Base-by-base conservation (phyloP, 2,329 filamentous ascomycete genomes). In the Curvularia eragrostidis region DNA sequence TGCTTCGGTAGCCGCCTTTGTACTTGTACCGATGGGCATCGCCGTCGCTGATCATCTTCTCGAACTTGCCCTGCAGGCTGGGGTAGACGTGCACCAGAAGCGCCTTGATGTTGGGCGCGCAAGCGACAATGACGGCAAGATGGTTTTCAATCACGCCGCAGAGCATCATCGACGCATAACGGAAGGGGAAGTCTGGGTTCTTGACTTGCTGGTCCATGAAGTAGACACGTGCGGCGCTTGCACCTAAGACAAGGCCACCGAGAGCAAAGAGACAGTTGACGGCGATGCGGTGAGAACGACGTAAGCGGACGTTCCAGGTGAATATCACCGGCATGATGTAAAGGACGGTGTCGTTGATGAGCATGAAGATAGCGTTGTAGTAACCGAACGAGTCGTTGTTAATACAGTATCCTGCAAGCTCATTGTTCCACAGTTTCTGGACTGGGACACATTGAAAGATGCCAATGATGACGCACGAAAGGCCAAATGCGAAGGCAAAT, bases 311-410 rank as follows among this genome's bases (percentile, higher is more conserved):
- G 8, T 72, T 67, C 69, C 74, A 72, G 4, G 77, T 74, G 48
- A 77, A 77, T 2, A 75, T 61, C 8, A 79, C 68, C 0, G 78
- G 77, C 62, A 79, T 72, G 23, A 68, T 62, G 54, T 79, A 76
- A 13, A 79, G 68, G 13, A 78, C 66, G 7, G 75, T 19, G 50
- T 79, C 77, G 21, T 72, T 78, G 24, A 69, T 63, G 9, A 79
- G 69, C 62, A 78, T 79, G 58, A 79, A 75, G 48, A 71, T 69
- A 2, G 65, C 60, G 23, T 76, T 75, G 54, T 74, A 71, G 56
- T 75, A 69, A 59, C 75, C 76, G 61, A 79, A 79, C 2, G 59
- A 60, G 13, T 69, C 61, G 18, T 76, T 62, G 52, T 77, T 64
- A 57, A 78, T 68, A 58, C 78, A 80, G 7, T 58, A 58, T 3